A percentile compares a stretch with the other conserved stretches of the same genome.
phyloP scores from a whole-genome alignment of 1,139 yeast genomes.

The Blastobotrys indianensis region DNA sequence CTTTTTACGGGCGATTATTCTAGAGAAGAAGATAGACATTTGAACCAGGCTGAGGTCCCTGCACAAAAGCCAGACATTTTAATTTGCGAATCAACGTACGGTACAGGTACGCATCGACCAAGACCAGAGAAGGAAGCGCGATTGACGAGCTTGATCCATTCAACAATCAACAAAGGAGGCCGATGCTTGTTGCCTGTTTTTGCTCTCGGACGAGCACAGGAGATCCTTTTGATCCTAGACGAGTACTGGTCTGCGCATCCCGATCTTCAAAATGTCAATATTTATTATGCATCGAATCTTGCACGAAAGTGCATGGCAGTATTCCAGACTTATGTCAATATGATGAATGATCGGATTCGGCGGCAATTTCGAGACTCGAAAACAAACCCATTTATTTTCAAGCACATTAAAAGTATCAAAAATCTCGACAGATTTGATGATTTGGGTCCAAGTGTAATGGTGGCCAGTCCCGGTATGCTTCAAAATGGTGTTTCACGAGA shows the following conservation, averaged over 20 bases:
- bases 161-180: constrained; percentile 84
- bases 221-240: constrained; percentile 76
- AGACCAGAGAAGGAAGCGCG: constrained; percentile 77
- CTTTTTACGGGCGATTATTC: constrained; percentile 96
- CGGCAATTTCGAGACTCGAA: constrained; percentile 69
- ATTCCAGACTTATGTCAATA: constrained; percentile 90
- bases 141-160: constrained; percentile 74
- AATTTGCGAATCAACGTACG: constrained; percentile 93
- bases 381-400: constrained; percentile 84
- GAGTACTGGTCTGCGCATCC: constrained; percentile 89
- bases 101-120: constrained; percentile 96
- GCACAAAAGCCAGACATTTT: constrained; percentile 81
- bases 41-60: constrained; percentile 93
- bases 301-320: constrained; percentile 98
- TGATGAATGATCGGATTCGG: constrained; percentile 92
- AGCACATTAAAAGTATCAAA: constrained; percentile 73
- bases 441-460: constrained; percentile 90
- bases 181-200: constrained; percentile 89
- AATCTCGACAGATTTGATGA: constrained; percentile 83
- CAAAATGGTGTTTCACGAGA: constrained; percentile 94
- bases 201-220: constrained; percentile 96
- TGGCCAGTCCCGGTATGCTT: constrained; percentile 97
- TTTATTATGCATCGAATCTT: constrained; percentile 86
- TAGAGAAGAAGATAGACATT: constrained; percentile 90
- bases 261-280: constrained; percentile 74